Conservation (phyloP, 78 protist species). For the Chrysochromulina parva region DNA sequence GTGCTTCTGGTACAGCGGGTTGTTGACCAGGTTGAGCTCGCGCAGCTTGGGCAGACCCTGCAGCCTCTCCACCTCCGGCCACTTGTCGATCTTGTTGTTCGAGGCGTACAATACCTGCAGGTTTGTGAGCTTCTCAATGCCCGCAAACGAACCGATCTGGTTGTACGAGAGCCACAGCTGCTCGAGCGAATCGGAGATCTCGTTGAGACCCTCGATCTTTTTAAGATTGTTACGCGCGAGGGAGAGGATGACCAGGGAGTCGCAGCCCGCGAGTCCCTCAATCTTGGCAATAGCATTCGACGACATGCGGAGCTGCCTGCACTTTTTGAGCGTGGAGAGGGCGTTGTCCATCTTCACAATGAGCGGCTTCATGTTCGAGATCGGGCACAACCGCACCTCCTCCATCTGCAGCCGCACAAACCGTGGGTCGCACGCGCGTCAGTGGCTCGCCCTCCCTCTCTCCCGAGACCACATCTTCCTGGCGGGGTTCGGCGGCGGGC, state of each 20-base stretch:
- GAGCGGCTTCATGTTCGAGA: constrained; percentile 29
- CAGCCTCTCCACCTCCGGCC: constrained; percentile 48
- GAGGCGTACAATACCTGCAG: constrained; percentile 58
- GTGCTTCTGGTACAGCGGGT: constrained; percentile 15
- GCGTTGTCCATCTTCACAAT: constrained; percentile 29
- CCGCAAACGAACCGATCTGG: constrained; percentile 59
- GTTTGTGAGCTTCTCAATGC: constrained; percentile 47
- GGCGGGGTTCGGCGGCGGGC: background rate
- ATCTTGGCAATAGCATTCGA: constrained; percentile 73
- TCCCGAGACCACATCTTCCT: background rate
- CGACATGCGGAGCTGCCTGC: constrained; percentile 66
- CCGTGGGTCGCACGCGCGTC: background rate
- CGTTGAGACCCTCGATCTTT: constrained; percentile 64
- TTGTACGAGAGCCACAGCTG: constrained; percentile 82
- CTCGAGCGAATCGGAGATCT: constrained; percentile 55
- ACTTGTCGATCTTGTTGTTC: constrained; percentile 50
- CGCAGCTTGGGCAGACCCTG: constrained; percentile 36
- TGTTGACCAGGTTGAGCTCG: constrained; percentile 43
- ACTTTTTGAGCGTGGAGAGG: constrained; percentile 39
- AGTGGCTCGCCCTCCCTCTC: background rate
- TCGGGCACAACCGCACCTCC: constrained; percentile 18
- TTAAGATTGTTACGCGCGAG: constrained; percentile 72
- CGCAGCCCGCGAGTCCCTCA: constrained; percentile 43
- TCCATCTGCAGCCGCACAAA: background rate
- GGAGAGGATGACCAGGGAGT: constrained; percentile 50